Evolutionary conservation across 805 yeast species (phyloP).

Genomic region (Candida insectalens): DNA sequence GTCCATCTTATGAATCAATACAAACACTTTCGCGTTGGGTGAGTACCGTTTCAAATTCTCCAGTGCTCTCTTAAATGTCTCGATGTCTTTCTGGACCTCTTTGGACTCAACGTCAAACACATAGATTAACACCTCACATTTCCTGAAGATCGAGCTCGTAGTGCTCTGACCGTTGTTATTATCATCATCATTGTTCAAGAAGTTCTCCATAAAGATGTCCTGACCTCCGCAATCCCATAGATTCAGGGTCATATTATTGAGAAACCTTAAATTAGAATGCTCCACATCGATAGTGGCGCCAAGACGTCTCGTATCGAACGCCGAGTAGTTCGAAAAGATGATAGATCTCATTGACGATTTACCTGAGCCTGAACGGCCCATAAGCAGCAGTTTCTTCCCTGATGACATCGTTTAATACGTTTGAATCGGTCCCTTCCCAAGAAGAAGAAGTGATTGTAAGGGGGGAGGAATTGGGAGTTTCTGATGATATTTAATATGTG

Average conservation of each 20-base stretch:
- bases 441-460: no score
- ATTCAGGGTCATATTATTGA: conserved; percentile 91
- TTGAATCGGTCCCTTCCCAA: no score
- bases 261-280: conserved; percentile 84
- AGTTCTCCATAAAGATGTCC: conserved; percentile 92
- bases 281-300: conserved; percentile 99
- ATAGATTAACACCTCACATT: conserved; percentile 92
- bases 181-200: conserved; percentile 26
- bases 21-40: conserved; percentile 87
- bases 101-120: conserved; percentile 94
- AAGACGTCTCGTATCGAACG: conserved; percentile 87
- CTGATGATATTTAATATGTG: no score
- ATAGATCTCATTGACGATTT: conserved; percentile 96
- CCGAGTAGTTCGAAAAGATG: conserved; percentile 91
- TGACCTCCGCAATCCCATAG: conserved; percentile 99
- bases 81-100: conserved; percentile 87
- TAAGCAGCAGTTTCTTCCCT: conserved; percentile 54
- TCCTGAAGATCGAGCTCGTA: conserved; percentile 77
- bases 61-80: conserved; percentile 77
- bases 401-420: conserved; percentile 16
- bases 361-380: conserved; percentile 96
- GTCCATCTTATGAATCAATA: conserved; percentile 92
- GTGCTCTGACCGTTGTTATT: conserved; percentile 22
- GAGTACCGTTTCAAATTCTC: conserved; percentile 74
- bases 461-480: no score